These are phyloP conservation scores for Emmonsia crescens DNA, from an alignment of 2,329 filamentous ascomycete genomes.

Conservation along the genomic window DNA sequence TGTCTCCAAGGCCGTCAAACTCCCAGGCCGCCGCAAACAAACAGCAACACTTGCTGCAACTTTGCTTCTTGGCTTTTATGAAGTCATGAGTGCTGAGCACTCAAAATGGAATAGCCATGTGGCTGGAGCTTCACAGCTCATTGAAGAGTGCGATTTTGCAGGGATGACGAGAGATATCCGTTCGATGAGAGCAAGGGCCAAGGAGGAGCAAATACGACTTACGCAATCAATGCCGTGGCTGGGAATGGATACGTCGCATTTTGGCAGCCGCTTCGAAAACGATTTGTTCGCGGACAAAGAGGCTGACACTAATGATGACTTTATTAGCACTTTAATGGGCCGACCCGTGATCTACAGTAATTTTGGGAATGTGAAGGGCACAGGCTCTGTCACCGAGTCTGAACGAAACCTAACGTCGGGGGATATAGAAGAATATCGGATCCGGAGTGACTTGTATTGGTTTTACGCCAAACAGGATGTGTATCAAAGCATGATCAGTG, in stretches of 20 bases:
- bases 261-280: conserved; percentile 30
- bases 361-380: conserved; percentile 40
- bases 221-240: conserved; percentile 15
- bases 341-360: conserved; percentile 48
- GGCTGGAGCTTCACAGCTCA: conserved; percentile 68
- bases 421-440: conserved; percentile 71
- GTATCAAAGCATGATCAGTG: conserved; percentile 81
- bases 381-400: conserved; percentile 13
- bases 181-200: conserved; percentile 46
- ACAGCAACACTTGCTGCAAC: conserved; percentile 80
- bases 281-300: conserved; percentile 34
- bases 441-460: conserved; percentile 81
- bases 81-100: conserved; percentile 89
- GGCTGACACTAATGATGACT: conserved; percentile 43
- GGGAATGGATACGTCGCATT: conserved; percentile 16
- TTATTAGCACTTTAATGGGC: conserved; percentile 50
- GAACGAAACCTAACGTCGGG: conserved; percentile 33
- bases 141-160: conserved; percentile 70
- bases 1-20: conserved; percentile 63
- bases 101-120: conserved; percentile 93
- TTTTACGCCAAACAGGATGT: conserved; percentile 93
- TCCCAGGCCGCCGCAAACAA: conserved; percentile 57
- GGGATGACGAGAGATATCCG: conserved; percentile 62
- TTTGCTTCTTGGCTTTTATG: conserved; percentile 78
- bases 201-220: conserved; percentile 21